Base-by-base conservation (phyloP, 495 filamentous ascomycete genomes). In the Aspergillus sparsus region DNA sequence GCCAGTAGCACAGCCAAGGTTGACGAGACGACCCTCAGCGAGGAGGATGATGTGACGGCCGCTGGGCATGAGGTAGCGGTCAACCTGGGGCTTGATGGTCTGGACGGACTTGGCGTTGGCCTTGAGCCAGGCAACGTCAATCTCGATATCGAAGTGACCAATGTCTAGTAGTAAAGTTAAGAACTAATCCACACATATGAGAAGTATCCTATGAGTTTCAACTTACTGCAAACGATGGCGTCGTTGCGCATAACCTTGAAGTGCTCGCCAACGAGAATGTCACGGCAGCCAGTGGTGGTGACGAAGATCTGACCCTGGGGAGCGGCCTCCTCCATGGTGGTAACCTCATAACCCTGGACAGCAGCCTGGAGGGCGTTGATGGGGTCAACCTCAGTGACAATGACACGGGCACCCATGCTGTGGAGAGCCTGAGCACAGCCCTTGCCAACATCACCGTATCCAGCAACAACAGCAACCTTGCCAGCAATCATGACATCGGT, bases 401-500 rank as follows among this genome's bases (percentile, higher is more conserved):
- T 81, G 73, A 98, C 94, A 70, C 94, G 92, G 64, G 94, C 94
- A 83, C 94, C 94, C 90, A 97, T 96, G 77, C 86, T 87, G 75
- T 91, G 89, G 32, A 98, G 90, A 68, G 94, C 94, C 79, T 93
- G 85, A 65, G 93, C 92, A 73, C 94, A 98, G 67, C 94, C 94
- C 88, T 98, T 98, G 77, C 94, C 94, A 76, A 98, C 94, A 78
- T 98, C 94, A 85, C 94, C 94, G 82, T 88, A 98, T 73, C 94
- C 94, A 66, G 94, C 94, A 68, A 98, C 95, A 63, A 98, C 92
- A 55, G 87, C 93, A 65, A 97, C 85, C 88, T 98, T 98, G 73
- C 94, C 95, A 68, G 95, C 94, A 83, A 98, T 92, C 94, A 98
- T 98, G 77, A 98, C 94, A 83, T 98, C 94, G 73, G 94, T 98